Percentiles rank a stretch among this genome's conserved stretches.
Evolutionary conservation across 139 green algal species (phyloP).

Genomic region (Chlorella sorokiniana): DNA sequence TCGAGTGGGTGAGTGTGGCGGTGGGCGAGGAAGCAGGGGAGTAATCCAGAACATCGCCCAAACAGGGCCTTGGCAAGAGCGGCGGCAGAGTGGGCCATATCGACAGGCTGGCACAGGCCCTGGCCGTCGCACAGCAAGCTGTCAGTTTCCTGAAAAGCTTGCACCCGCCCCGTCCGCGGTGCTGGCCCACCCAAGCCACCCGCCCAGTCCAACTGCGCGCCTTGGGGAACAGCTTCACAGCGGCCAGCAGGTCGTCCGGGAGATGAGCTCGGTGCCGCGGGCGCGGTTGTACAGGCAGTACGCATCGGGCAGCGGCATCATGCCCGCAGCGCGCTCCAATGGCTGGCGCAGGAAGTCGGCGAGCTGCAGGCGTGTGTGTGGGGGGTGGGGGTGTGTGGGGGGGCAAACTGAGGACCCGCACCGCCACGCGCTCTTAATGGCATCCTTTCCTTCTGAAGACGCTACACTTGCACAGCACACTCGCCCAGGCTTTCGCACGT

Average conservation of each 20-base stretch:
- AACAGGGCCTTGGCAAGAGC: too few relatives aligned
- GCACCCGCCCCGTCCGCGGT: too few relatives aligned
- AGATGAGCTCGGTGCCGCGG: slow-evolving; percentile 90
- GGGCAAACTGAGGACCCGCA: not conserved
- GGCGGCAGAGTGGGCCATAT: too few relatives aligned
- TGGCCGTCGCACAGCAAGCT: not conserved
- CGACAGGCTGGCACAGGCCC: not conserved
- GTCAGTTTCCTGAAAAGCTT: too few relatives aligned
- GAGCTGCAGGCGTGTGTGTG: slow-evolving; percentile 55
- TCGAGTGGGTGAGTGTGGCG: not conserved
- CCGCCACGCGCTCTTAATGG: too few relatives aligned
- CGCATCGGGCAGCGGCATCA: slow-evolving; percentile 90
- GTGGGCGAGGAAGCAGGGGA: not conserved
- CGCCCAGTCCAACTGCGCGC: slow-evolving; percentile 40
- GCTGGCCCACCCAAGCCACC: not conserved
- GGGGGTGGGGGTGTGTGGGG: not conserved
- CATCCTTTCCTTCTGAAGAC: too few relatives aligned
- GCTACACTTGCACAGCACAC: not conserved
- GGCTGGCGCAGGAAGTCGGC: slow-evolving; percentile 77
- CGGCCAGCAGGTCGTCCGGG: slow-evolving; percentile 92
- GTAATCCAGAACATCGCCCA: too few relatives aligned
- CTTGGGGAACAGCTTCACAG: slow-evolving; percentile 32
- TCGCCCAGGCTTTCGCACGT: too few relatives aligned
- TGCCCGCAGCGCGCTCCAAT: slow-evolving; percentile 70
- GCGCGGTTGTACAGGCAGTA: slow-evolving; percentile 97